These are phyloP conservation scores for Solanum pimpinellifolium DNA, from an alignment of 257 asterid genomes.

Conservation along the genomic window DNA sequence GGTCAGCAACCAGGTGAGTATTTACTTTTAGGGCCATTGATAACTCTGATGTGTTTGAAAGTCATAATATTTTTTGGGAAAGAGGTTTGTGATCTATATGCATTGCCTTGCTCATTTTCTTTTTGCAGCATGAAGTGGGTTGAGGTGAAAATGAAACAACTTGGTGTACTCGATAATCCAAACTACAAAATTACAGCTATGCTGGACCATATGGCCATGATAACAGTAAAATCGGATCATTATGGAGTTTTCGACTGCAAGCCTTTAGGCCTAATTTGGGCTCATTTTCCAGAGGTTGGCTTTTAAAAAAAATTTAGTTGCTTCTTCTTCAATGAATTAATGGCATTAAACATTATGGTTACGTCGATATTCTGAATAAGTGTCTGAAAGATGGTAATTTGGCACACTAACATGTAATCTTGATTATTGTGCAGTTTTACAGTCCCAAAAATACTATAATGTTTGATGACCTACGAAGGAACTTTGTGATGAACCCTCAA, in stretches of 20 bases:
- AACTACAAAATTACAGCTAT: constrained; percentile 84
- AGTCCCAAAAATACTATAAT: constrained; percentile 69
- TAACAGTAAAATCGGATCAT: constrained; percentile 73
- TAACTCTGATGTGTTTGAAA: not conserved
- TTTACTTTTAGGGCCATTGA: not conserved
- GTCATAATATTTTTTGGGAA: not conserved
- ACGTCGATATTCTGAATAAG: not conserved
- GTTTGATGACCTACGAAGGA: constrained; percentile 90
- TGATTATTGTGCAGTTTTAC: constrained; percentile 48
- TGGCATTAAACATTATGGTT: not conserved
- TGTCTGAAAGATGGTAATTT: not conserved
- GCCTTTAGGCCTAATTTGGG: constrained; percentile 96
- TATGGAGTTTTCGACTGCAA: constrained; percentile 84
- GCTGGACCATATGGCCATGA: constrained; percentile 85
- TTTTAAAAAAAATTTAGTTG: not conserved
- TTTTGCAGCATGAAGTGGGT: constrained; percentile 91
- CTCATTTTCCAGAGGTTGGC: constrained; percentile 69
- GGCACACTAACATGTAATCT: not conserved
- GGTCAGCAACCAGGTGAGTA: constrained; percentile 91
- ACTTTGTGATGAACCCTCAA: constrained; percentile 93
- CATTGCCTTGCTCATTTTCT: constrained; percentile 4
- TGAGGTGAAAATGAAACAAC: constrained; percentile 86
- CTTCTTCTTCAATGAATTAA: not conserved
- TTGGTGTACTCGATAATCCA: constrained; percentile 76
- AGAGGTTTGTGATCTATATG: not conserved